Evolutionary conservation across 1,139 yeast species (phyloP), one percentile per base, ranked within the genome.

Genomic region (Scheffersomyces stambukii): DNA sequence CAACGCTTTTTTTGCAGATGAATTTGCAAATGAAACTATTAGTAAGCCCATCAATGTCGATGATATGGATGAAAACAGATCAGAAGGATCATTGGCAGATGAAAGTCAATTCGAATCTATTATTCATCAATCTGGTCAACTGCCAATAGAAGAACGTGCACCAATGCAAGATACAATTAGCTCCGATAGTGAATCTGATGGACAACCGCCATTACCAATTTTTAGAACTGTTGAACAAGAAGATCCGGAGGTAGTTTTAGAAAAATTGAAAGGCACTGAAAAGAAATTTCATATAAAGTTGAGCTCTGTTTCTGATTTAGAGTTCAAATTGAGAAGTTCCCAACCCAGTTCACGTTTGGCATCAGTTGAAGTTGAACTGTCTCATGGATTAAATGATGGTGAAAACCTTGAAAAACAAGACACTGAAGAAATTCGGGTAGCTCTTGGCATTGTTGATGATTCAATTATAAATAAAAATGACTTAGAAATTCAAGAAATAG

Each of bases 211-310:
- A 8, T 14, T 38, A 4, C 60, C 65, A 1, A 28, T 52, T 0
- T 65, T 65, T 46, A 54, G 43, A 31, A 57, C 69, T 0, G 44
- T 65, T 4, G 31, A 39, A 18, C 48, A 46, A 12, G 70, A 65
- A 32, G 48, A 51, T 5, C 66, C 68, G 1, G 55, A 54, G 27
- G 48, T 34, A 0, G 47, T 52, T 3, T 44, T 66, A 20, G 33
- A 42, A 16, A 45, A 57, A 20, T 49, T 66, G 20, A 50, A 46
- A 27, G 52, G 49, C 15, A 55, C 63, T 0, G 69, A 64, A 32
- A 39, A 42, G 23, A 61, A 51, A 29, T 64, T 46, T 36, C 45
- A 61, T 17, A 42, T 66, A 14, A 52, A 51, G 28, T 48, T 66
- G 23, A 43, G 44, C 20, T 54, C 68, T 1, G 57, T 61, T 9